Conservation (phyloP, 2,329 filamentous ascomycete species). For the Apiospora sp. region DNA sequence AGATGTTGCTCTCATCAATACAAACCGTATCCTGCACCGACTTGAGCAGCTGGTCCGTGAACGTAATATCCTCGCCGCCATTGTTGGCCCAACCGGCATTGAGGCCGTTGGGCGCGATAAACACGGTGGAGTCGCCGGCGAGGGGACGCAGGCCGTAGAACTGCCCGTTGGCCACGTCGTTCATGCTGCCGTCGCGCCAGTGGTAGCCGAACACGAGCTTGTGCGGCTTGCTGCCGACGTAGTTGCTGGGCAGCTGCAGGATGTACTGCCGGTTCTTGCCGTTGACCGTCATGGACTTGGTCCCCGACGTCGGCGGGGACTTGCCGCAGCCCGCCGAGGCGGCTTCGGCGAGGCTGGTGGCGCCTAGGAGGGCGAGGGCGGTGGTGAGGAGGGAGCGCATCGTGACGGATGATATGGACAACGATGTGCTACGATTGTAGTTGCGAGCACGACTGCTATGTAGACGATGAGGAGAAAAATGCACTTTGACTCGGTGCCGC, state of each 20-base stretch:
- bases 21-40: conserved; percentile 50
- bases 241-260: conserved; percentile 48
- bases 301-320: conserved; percentile 39
- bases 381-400: conserved; percentile 7
- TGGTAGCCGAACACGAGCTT: conserved; percentile 53
- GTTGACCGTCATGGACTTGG: conserved; percentile 46
- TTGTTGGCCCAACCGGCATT: conserved; percentile 52
- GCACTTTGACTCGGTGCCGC: not conserved
- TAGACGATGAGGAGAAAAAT: not conserved
- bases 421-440: not conserved
- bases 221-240: conserved; percentile 48
- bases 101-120: conserved; percentile 52
- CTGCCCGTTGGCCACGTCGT: conserved; percentile 46
- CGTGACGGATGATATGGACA: not conserved
- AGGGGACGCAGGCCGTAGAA: conserved; percentile 49
- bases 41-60: conserved; percentile 49
- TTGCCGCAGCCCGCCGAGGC: conserved; percentile 46
- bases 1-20: conserved; percentile 50
- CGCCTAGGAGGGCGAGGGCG: conserved; percentile 7
- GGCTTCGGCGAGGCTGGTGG: conserved; percentile 7
- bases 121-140: conserved; percentile 48
- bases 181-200: conserved; percentile 49
- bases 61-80: conserved; percentile 50
- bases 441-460: not conserved
- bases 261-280: conserved; percentile 49